phyloP scores from a whole-genome alignment of 176 grass and related monocot species.

The Eleusine coracana region DNA sequence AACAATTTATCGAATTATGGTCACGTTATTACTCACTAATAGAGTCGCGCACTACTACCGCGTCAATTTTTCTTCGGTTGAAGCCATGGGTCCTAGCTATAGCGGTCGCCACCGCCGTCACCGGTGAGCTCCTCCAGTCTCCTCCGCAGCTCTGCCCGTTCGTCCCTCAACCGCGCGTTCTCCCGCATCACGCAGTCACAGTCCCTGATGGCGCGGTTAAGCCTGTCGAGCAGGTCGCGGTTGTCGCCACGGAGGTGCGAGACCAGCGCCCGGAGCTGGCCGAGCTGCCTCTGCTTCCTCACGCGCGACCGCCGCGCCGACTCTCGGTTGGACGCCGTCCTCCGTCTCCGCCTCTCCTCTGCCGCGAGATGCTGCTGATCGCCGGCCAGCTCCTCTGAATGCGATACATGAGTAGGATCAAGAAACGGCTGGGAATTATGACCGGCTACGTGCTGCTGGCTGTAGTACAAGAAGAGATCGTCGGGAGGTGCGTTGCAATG shows the following conservation, averaged over 20 bases:
- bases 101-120: neutral
- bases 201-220: constrained; percentile 61
- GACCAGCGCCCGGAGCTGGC: constrained; percentile 61
- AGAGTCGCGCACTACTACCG: too few species aligned
- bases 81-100: neutral
- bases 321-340: constrained; percentile 77
- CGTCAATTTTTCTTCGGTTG: too few species aligned
- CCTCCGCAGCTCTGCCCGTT: constrained; percentile 48
- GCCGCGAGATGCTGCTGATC: constrained; percentile 39
- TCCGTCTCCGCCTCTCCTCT: constrained; percentile 65
- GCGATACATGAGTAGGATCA: neutral
- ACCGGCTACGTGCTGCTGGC: constrained; percentile 8
- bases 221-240: constrained; percentile 59
- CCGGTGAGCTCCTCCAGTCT: constrained; percentile 41
- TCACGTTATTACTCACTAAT: too few species aligned
- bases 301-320: constrained; percentile 76
- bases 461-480: constrained; percentile 14
- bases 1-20: neutral
- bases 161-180: constrained; percentile 34
- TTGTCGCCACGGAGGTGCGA: constrained; percentile 53
- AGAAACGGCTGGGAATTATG: constrained; percentile 6
- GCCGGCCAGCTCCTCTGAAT: constrained; percentile 35
- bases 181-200: constrained; percentile 40
- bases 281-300: constrained; percentile 73
- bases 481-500: constrained; percentile 47